Base-by-base conservation (phyloP, 164 flowering plant genomes). In the Cinnamomum micranthum region DNA sequence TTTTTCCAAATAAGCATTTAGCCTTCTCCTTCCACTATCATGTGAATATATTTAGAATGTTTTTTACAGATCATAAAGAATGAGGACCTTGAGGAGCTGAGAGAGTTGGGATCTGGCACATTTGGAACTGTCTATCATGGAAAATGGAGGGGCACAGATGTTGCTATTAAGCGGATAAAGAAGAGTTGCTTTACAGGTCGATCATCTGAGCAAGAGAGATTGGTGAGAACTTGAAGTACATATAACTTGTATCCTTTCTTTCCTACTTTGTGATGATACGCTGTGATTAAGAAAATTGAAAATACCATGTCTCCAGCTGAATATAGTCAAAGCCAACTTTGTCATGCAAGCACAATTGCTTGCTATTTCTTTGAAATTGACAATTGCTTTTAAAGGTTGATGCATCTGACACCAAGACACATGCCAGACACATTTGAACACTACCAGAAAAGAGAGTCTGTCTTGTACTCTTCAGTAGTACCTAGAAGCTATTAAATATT, bases 61-160 rank as follows among this genome's bases (percentile, higher is more conserved):
- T 14, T 71, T 11, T 55, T 68, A 41, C 79, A 94, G 98, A 75
- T 89, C 47, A 94, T 94, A 70, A 92, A 82, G 81, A 91, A 92
- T 79, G 92, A 86, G 51, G 98, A 94, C 84, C 97, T 94, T 75
- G 98, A 94, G 85, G 96, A 94, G 86, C 82, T 89, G 74, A 89
- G 72, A 76, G 98, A 92, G 81, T 78, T 94, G 27, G 98, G 98
- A 76, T 90, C 98, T 79, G 98, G 98, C 71, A 90, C 97, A 24
- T 94, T 91, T 83, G 98, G 98, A 67, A 94, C 98, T 66, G 98
- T 94, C 23, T 94, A 94, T 80, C 96, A 91, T 86, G 98, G 98
- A 72, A 92, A 92, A 82, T 94, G 97, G 98, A 86, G 96, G 78
- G 98, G 98, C 41, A 77, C 93, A 5, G 98, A 94, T 83, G 97